phyloP scores from a whole-genome alignment of 169 alveolate species.

The Cryptosporidium muris region DNA sequence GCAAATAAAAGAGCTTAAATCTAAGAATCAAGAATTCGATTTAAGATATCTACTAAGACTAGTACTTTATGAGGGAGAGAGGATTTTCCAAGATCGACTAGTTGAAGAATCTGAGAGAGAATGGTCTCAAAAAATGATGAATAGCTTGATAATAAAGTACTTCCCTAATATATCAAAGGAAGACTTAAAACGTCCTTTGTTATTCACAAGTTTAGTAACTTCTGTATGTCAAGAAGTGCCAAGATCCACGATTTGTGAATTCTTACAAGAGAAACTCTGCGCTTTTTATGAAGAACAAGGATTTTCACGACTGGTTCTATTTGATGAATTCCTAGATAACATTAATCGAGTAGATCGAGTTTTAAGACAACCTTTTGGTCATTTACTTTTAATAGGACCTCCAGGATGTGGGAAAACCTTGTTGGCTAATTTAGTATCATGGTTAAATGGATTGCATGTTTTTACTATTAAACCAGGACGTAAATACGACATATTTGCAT shows the following conservation, averaged over 20 bases:
- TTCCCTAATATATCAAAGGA: constrained; percentile 80
- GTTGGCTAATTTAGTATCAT: constrained; percentile 93
- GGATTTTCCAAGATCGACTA: constrained; percentile 96
- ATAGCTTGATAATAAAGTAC: constrained; percentile 83
- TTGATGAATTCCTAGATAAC: constrained; percentile 95
- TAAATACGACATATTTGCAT: constrained; percentile 90
- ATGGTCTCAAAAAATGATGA: constrained; percentile 92
- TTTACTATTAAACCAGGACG: constrained; percentile 96
- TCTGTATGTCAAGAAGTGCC: constrained; percentile 21
- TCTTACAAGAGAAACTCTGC: constrained; percentile 81
- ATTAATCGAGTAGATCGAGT: constrained; percentile 96
- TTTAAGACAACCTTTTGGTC: constrained; percentile 96
- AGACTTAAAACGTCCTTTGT: constrained; percentile 84
- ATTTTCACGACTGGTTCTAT: constrained; percentile 92
- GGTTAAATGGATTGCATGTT: constrained; percentile 94
- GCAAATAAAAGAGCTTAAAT: constrained; percentile 82
- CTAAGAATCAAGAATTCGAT: constrained; percentile 68
- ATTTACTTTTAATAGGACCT: constrained; percentile 94
- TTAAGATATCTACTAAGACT: constrained; percentile 85
- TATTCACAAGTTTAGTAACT: constrained; percentile 83
- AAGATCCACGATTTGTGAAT: constrained; percentile 61
- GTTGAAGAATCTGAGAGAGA: constrained; percentile 91
- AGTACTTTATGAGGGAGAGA: constrained; percentile 93
- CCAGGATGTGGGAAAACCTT: constrained; percentile 97
- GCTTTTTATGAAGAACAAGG: constrained; percentile 94